Conservation (phyloP, 495 filamentous ascomycete species). For the Penicillium cosmopolitanum region DNA sequence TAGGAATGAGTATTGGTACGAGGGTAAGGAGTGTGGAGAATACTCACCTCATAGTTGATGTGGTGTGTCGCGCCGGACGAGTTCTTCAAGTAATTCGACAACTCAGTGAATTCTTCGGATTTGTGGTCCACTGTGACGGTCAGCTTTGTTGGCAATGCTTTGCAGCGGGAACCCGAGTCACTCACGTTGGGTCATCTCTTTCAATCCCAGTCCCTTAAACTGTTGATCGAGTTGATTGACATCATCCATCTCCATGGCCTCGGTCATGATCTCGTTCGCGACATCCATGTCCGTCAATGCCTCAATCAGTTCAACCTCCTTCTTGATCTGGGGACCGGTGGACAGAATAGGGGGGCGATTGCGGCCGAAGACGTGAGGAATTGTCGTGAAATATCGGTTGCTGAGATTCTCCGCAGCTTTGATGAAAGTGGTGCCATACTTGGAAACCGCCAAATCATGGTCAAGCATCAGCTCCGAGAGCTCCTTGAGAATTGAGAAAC, state of each 20-base stretch:
- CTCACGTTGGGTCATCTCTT: constrained; percentile 70
- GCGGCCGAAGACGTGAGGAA: constrained; percentile 81
- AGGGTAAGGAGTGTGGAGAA: neutral
- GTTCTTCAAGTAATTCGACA: constrained; percentile 66
- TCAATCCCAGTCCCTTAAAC: constrained; percentile 68
- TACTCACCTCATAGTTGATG: constrained; percentile 48
- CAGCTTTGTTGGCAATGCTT: neutral
- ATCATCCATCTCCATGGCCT: constrained; percentile 49
- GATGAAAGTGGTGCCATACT: constrained; percentile 43
- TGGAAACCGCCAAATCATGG: constrained; percentile 44
- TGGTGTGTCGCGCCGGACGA: constrained; percentile 65
- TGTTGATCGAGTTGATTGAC: constrained; percentile 70
- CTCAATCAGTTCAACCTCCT: constrained; percentile 76
- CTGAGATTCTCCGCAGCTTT: constrained; percentile 62
- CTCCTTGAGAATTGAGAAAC: constrained; percentile 75
- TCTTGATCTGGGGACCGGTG: constrained; percentile 58
- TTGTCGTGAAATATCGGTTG: constrained; percentile 77
- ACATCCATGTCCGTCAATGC: constrained; percentile 82
- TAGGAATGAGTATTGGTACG: neutral
- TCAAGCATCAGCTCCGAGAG: constrained; percentile 65
- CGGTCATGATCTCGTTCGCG: constrained; percentile 76
- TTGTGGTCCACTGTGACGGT: constrained; percentile 50
- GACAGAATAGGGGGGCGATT: constrained; percentile 68
- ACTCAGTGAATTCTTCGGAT: constrained; percentile 63
- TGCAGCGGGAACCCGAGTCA: neutral